Conservation (phyloP, 352 stramenopile genomes). For the Pythium biforme region DNA sequence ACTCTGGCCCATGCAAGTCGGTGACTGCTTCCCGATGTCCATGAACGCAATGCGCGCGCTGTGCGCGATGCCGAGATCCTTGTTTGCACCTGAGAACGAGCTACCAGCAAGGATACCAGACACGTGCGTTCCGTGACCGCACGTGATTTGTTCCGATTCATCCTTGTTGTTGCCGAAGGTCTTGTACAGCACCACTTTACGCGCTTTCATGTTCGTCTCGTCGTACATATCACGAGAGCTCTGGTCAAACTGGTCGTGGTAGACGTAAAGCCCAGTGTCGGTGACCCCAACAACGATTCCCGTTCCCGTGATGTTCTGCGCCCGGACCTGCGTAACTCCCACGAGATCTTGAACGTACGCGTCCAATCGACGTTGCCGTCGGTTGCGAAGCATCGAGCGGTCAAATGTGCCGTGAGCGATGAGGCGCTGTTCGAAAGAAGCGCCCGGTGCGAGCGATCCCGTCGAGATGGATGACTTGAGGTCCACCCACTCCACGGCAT, state of each 20-base stretch:
- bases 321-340: conserved; percentile 47
- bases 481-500: conserved; percentile 76
- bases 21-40: conserved; percentile 74
- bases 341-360: conserved; percentile 56
- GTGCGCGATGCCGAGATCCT: conserved; percentile 69
- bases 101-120: conserved; percentile 75
- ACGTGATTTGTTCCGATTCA: conserved; percentile 56
- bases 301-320: conserved; percentile 65
- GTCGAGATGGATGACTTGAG: conserved; percentile 45
- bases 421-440: conserved; percentile 46
- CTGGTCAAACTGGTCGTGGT: conserved; percentile 81
- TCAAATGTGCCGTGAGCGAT: conserved; percentile 13
- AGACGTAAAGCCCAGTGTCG: conserved; percentile 73
- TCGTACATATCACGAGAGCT: conserved; percentile 55
- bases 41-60: conserved; percentile 86
- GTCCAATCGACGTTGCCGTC: conserved; percentile 39
- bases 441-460: conserved; percentile 29
- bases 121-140: conserved; percentile 89
- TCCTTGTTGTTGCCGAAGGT: conserved; percentile 71
- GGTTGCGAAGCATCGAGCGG: neutral
- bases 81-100: conserved; percentile 36
- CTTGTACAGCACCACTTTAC: conserved; percentile 85
- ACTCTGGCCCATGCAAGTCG: conserved; percentile 33
- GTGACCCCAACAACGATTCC: conserved; percentile 70
- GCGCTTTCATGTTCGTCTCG: conserved; percentile 43